phyloP scores from a whole-genome alignment of 73 alveolate genomes.

The Uronychia binucleata region DNA sequence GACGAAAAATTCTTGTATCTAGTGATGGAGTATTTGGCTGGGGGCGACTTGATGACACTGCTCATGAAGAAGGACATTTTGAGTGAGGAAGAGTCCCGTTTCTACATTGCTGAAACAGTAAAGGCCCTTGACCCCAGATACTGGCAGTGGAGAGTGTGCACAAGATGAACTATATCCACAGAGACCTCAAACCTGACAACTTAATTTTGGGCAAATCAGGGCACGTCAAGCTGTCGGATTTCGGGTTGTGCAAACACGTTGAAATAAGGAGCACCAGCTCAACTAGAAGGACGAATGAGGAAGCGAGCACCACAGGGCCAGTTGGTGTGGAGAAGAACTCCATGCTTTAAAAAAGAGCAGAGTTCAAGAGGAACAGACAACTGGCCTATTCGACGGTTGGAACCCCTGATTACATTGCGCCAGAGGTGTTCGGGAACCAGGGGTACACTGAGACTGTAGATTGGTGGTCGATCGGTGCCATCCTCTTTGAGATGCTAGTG shows the following conservation, averaged over 20 bases:
- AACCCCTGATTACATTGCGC: constrained; percentile 79
- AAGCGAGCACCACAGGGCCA: constrained; percentile 27
- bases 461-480: constrained; percentile 86
- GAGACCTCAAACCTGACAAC: constrained; percentile 93
- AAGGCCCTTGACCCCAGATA: too few species aligned
- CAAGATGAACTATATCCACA: constrained; percentile 87
- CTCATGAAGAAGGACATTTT: constrained; percentile 83
- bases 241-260: constrained; percentile 87
- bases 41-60: constrained; percentile 88
- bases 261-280: too few species aligned
- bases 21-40: constrained; percentile 89
- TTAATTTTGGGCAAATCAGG: constrained; percentile 86
- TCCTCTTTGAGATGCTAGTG: constrained; percentile 82
- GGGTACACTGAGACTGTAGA: constrained; percentile 84
- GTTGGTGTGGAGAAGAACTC: constrained; percentile 43
- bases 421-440: constrained; percentile 77
- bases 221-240: constrained; percentile 91
- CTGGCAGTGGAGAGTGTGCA: constrained; percentile 90
- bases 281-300: too few species aligned
- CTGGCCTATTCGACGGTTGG: constrained; percentile 95
- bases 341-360: constrained; percentile 17
- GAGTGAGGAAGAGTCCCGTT: constrained; percentile 83
- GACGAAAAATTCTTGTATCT: constrained; percentile 82
- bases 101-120: constrained; percentile 90
- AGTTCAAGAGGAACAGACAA: constrained; percentile 64